phyloP scores from a whole-genome alignment of 1,284 basidiomycete genomes.

The Exobasidium cylindrosporum region DNA sequence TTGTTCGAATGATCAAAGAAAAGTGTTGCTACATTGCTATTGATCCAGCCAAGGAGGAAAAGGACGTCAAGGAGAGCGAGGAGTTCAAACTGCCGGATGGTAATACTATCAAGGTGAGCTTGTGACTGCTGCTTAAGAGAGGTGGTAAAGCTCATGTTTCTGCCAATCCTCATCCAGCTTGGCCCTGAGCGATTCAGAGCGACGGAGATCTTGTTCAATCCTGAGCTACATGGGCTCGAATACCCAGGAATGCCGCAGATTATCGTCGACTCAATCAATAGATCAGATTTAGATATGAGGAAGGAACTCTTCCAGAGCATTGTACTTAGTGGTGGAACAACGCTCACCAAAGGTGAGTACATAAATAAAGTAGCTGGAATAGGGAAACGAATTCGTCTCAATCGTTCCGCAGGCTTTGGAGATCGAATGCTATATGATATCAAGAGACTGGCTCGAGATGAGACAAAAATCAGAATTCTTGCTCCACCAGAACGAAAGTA shows the following conservation, averaged over 20 bases:
- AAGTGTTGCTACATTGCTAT: slow-evolving; percentile 93
- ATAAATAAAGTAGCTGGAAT: neutral
- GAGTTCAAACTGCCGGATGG: slow-evolving; percentile 95
- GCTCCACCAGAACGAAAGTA: slow-evolving; percentile 99
- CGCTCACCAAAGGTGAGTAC: slow-evolving; percentile 58
- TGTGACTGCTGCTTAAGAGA: slow-evolving; percentile 3
- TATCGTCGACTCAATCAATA: slow-evolving; percentile 57
- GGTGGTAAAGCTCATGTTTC: neutral
- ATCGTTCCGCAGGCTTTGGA: slow-evolving; percentile 64
- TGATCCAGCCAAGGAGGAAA: slow-evolving; percentile 90
- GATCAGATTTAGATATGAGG: slow-evolving; percentile 73
- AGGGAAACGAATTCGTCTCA: neutral
- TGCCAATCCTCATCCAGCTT: slow-evolving; percentile 62
- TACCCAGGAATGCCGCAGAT: slow-evolving; percentile 97
- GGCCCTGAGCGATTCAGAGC: slow-evolving; percentile 93
- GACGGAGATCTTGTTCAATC: slow-evolving; percentile 96
- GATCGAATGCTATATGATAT: slow-evolving; percentile 92
- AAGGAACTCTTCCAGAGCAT: slow-evolving; percentile 96
- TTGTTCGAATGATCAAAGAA: slow-evolving; percentile 96
- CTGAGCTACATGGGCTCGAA: slow-evolving; percentile 91
- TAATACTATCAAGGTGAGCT: slow-evolving; percentile 75
- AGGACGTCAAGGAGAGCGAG: slow-evolving; percentile 69
- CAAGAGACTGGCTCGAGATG: slow-evolving; percentile 92
- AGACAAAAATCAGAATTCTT: slow-evolving; percentile 98
- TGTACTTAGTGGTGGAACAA: slow-evolving; percentile 93